phyloP scores from a whole-genome alignment of 768 basidiomycete species.

The Lactarius akahatsu region DNA sequence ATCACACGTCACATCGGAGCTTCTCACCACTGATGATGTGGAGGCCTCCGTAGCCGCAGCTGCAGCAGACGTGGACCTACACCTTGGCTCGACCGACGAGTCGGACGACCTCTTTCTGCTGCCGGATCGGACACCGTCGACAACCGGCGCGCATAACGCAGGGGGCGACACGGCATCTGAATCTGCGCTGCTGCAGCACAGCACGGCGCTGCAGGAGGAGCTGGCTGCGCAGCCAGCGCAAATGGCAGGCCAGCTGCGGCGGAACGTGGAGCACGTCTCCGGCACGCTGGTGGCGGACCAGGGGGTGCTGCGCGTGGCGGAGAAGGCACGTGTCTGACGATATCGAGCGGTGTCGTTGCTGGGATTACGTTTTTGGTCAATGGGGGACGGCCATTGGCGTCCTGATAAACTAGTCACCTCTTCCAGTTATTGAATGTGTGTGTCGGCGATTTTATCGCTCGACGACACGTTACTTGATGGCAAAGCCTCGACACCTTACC shows the following conservation, averaged over 20 bases:
- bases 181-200: too few relatives aligned
- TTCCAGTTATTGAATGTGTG: too few relatives aligned
- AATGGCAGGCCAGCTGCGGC: slow-evolving; percentile 77
- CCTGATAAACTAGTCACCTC: too few relatives aligned
- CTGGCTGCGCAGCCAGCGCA: slow-evolving; percentile 70
- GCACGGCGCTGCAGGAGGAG: slow-evolving; percentile 59
- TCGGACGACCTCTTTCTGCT: slow-evolving; percentile 34
- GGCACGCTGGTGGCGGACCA: slow-evolving; percentile 37
- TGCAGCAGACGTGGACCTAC: slow-evolving; percentile 13
- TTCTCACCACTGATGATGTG: neutral
- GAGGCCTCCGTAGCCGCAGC: neutral
- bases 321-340: too few relatives aligned
- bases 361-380: too few relatives aligned
- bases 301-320: too few relatives aligned
- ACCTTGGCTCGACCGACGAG: slow-evolving; percentile 7
- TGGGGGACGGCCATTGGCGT: too few relatives aligned
- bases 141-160: neutral
- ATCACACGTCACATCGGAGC: slow-evolving; percentile 29
- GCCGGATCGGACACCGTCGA: slow-evolving; percentile 24
- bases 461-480: too few relatives aligned
- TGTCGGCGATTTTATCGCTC: too few relatives aligned
- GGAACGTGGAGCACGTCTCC: slow-evolving; percentile 22
- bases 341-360: too few relatives aligned
- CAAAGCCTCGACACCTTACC: too few relatives aligned
- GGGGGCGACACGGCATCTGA: neutral